Conservation (phyloP, 83 land plant species). For the Picea mariana region DNA sequence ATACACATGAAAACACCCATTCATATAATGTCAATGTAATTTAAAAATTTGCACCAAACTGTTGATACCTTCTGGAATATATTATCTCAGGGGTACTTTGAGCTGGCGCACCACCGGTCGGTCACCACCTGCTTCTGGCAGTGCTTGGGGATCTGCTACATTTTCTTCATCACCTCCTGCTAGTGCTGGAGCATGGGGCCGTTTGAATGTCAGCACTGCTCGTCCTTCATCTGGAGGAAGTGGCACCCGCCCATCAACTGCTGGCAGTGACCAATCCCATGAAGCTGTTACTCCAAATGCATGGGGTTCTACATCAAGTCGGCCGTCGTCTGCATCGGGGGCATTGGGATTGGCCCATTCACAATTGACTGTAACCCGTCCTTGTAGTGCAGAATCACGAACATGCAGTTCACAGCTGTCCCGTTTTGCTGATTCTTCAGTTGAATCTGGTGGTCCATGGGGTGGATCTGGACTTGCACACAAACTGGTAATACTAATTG, state of each 20-base stretch:
- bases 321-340: constrained; percentile 81
- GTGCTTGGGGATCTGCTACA: constrained; percentile 56
- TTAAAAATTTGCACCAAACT: neutral
- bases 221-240: constrained; percentile 79
- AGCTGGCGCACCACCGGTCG: constrained; percentile 51
- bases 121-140: constrained; percentile 44
- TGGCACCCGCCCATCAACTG: constrained; percentile 72
- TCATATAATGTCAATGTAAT: too few relatives aligned
- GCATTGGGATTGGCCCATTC: constrained; percentile 33
- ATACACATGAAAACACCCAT: neutral
- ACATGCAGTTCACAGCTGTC: constrained; percentile 64
- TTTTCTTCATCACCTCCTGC: constrained; percentile 48
- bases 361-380: constrained; percentile 40
- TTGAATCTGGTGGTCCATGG: constrained; percentile 47
- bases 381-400: constrained; percentile 69
- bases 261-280: constrained; percentile 52
- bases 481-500: constrained; percentile 34
- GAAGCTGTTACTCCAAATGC: constrained; percentile 41
- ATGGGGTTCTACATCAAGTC: constrained; percentile 48
- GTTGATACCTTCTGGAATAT: neutral
- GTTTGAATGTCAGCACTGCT: constrained; percentile 21
- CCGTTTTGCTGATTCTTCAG: constrained; percentile 56
- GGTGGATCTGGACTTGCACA: constrained; percentile 39
- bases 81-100: constrained; percentile 48
- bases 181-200: constrained; percentile 19